Evolutionary conservation across 257 asterid genomes (phyloP), one percentile per base, ranked within the genome.

Genomic region (Leonotis leonurus): DNA sequence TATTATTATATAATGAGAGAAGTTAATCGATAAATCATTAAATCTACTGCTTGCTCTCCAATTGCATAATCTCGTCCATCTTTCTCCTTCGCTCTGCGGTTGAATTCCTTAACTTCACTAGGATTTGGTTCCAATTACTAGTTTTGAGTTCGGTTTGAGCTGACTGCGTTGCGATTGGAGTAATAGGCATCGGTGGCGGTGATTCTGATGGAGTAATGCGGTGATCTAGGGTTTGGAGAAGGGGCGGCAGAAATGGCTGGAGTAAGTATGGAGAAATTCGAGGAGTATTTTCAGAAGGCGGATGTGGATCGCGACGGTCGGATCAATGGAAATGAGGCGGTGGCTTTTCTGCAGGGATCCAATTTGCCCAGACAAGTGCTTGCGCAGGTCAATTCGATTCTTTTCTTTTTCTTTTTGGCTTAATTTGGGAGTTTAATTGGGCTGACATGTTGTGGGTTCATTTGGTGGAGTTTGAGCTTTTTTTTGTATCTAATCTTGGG

Each of bases 291-390:
- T 54, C 89, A 81, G 37, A 75, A 86, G 77, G 98, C 98, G 36
- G 96, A 91, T 84, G 73, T 80, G 89, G 94, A 91, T 86, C 95
- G 85, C 32, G 98, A 91, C 62, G 95, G 98, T 37, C 81, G 85
- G 78, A 86, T 91, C 75, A 91, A 92, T 64, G 98, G 98, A 44
- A 84, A 51, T 65, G 98, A 91, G 78, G 98, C 98, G 64, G 96
- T 91, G 60, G 44, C 70, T 33, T 88, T 91, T 68, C 79, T 91
- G 27, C 85, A 81, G 73, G 95, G 95, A 72, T 88, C 98, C 73
- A 86, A 84, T 81, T 77, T 91, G 66, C 77, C 89, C 67, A 79
- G 79, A 74, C 87, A 75, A 76, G 90, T 91, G 56, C 88, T 91
- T 64, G 95, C 96, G 54, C 86, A 82, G 92, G 98, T 91, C 50